phyloP scores from a whole-genome alignment of 768 basidiomycete genomes.

The Lactifluus volemus region DNA sequence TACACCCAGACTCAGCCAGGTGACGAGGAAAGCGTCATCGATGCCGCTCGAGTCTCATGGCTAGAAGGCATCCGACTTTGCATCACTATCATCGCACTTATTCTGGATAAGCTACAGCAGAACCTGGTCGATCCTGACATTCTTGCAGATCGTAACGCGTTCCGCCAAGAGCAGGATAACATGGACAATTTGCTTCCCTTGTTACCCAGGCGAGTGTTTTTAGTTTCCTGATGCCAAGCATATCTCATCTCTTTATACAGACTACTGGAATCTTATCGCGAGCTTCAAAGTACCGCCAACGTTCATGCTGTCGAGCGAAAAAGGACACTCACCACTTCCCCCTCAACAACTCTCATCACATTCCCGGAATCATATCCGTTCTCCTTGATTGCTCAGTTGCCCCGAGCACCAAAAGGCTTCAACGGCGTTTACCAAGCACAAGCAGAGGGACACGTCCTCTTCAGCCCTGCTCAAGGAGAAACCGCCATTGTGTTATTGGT shows the following conservation, averaged over 20 bases:
- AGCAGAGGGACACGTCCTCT: constrained; percentile 40
- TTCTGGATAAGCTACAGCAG: constrained; percentile 84
- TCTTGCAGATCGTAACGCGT: constrained; percentile 47
- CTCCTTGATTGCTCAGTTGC: constrained; percentile 61
- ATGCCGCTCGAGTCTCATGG: constrained; percentile 78
- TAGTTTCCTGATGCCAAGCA: neutral
- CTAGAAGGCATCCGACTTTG: constrained; percentile 85
- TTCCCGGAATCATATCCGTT: constrained; percentile 96
- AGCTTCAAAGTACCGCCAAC: constrained; percentile 63
- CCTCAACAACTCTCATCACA: constrained; percentile 58
- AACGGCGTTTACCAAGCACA: constrained; percentile 31
- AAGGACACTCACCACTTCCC: constrained; percentile 47
- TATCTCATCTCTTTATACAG: constrained; percentile 31
- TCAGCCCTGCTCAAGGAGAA: constrained; percentile 78
- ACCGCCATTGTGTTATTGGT: constrained; percentile 78
- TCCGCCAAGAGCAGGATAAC: constrained; percentile 83
- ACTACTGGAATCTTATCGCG: constrained; percentile 80
- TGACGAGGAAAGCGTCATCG: constrained; percentile 58
- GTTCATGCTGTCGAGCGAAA: constrained; percentile 61
- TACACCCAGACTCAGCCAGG: constrained; percentile 50
- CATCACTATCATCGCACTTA: constrained; percentile 79
- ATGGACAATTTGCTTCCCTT: constrained; percentile 78
- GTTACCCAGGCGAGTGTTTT: constrained; percentile 60
- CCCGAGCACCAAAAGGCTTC: constrained; percentile 40
- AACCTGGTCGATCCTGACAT: constrained; percentile 62